Percentiles rank a stretch among this genome's conserved stretches.
Evolutionary conservation across 1,139 yeast species (phyloP).

Genomic region (Pichia sp.): DNA sequence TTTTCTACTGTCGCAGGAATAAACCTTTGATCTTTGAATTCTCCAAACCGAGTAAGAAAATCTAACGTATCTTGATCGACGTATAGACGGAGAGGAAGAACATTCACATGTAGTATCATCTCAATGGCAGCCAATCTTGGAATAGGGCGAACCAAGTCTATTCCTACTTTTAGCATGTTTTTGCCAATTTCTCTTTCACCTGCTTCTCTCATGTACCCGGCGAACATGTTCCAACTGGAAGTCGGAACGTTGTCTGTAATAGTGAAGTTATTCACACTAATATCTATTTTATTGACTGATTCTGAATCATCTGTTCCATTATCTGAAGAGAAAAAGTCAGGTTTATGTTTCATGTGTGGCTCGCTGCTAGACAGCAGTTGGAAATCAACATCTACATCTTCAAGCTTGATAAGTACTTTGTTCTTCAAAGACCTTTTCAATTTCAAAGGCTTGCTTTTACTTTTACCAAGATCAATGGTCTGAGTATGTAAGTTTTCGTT

Average conservation of each 20-base stretch:
- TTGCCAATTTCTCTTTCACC: slow-evolving; percentile 71
- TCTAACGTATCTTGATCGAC: slow-evolving; percentile 93
- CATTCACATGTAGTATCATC: slow-evolving; percentile 47
- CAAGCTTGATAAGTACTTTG: slow-evolving; percentile 58
- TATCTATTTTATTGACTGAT: slow-evolving; percentile 43
- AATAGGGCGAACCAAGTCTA: slow-evolving; percentile 65
- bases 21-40: slow-evolving; percentile 72
- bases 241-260: slow-evolving; percentile 76
- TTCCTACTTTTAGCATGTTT: slow-evolving; percentile 52
- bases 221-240: slow-evolving; percentile 88
- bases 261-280: slow-evolving; percentile 51
- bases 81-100: slow-evolving; percentile 75
- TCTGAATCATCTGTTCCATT: slow-evolving; percentile 38
- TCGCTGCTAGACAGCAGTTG: slow-evolving; percentile 47
- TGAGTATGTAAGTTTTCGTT: not conserved
- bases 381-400: slow-evolving; percentile 48
- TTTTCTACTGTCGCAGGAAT: slow-evolving; percentile 53
- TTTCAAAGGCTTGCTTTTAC: slow-evolving; percentile 41
- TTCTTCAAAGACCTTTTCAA: slow-evolving; percentile 63
- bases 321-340: slow-evolving; percentile 25
- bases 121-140: slow-evolving; percentile 67
- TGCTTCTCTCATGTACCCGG: slow-evolving; percentile 62
- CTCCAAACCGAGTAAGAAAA: slow-evolving; percentile 72
- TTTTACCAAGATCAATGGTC: slow-evolving; percentile 27
- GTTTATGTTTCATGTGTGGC: slow-evolving; percentile 28